A percentile compares a stretch with the other conserved stretches of the same genome.
Evolutionary conservation across 2,329 filamentous ascomycete genomes (phyloP).

Genomic region (Shiraia sp.): DNA sequence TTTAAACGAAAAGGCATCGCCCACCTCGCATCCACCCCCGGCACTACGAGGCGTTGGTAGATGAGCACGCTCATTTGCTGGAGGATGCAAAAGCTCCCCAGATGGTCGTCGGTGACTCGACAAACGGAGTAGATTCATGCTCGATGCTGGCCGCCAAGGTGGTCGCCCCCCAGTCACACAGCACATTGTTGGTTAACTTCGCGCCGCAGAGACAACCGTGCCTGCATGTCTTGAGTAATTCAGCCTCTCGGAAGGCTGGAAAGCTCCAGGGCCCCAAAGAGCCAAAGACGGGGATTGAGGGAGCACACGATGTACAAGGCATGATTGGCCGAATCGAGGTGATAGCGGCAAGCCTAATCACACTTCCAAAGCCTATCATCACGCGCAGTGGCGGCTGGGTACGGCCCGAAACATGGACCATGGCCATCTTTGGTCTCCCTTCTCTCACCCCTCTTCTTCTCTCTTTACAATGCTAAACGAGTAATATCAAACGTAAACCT

Average conservation of each 20-base stretch:
- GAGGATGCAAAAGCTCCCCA: conserved; percentile 23
- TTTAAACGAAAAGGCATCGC: conserved; percentile 31
- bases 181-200: conserved; percentile 37
- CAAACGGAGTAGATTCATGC: conserved; percentile 30
- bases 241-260: conserved; percentile 31
- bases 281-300: conserved; percentile 24
- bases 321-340: conserved; percentile 23
- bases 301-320: conserved; percentile 8
- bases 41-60: conserved; percentile 37
- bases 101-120: conserved; percentile 32
- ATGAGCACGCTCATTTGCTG: conserved; percentile 33
- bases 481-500: no score
- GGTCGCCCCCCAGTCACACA: conserved; percentile 29
- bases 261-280: conserved; percentile 24
- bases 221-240: conserved; percentile 35
- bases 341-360: conserved; percentile 29
- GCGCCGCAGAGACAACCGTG: conserved; percentile 38
- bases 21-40: no score
- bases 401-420: conserved; percentile 32
- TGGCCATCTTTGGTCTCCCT: no score
- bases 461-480: no score
- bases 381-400: conserved; percentile 21
- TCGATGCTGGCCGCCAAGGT: conserved; percentile 36
- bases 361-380: conserved; percentile 25
- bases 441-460: no score